Base-by-base conservation (phyloP, 2,329 filamentous ascomycete genomes). In the Colletotrichum cereale region DNA sequence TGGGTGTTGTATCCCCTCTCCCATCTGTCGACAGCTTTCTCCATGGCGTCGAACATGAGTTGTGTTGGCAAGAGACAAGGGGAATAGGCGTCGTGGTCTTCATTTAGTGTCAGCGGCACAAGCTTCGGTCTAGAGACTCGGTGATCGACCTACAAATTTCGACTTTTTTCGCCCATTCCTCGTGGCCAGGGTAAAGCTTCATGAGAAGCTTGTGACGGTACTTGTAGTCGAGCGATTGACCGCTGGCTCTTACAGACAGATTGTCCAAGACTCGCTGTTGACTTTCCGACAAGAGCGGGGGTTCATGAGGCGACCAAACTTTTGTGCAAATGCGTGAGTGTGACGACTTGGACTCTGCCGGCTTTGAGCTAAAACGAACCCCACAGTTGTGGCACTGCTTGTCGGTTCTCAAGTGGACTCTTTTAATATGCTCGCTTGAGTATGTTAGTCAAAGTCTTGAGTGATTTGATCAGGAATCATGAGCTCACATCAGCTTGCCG, bases 361-460 rank as follows among this genome's bases (percentile, higher is more conserved):
- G 68, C 64, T 72, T 72, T 5, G 69, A 72, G 31, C 69, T 60
- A 12, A 63, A 64, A n/a, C 69, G 56, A 8, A 47, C 66, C 26
- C 69, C 69, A 44, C 69, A 72, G 65, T 72, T 62, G 47, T 72
- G 69, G 26, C 69, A 72, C 34, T 72, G 69, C 47, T 72, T 72
- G 53, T 72, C 69, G 47, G 58, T 72, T 48, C 69, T 69, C 57
- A 72, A 60, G 55, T 72, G 69, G 18, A 72, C 69, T 47, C 69
- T 57, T 26, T 72, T 72, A 31, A 72, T 72, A 34, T 72, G 69
- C 38, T 72, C 69, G 44, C 69, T 72, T 40, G 16, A 21, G 16
- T 24, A 38, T 48, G 53, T 66, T 26, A 38, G 67, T 67, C 40
- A 16, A n/a, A 52, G 40, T n/a, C 64, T 11, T 26, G 12, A 8